Evolutionary conservation across 2,329 filamentous ascomycete genomes (phyloP), one percentile per base, ranked within the genome.

Genomic region (Zasmidium angulare): DNA sequence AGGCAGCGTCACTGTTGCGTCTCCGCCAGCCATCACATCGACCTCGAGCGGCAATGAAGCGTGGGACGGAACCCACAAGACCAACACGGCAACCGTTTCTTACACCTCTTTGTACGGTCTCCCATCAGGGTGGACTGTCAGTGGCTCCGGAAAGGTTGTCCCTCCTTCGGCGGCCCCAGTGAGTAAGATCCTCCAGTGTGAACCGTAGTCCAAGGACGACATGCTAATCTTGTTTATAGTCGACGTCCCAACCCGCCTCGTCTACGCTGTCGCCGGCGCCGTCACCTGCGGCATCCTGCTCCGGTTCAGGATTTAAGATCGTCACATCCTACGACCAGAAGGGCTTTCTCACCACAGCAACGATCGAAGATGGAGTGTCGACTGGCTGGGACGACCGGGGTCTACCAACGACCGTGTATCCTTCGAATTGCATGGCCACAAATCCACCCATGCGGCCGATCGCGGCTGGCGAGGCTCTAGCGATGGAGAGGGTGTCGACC

Each of bases 101-200:
- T 76, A 76, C 66, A 77, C 76, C 57, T 77, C 76, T 61, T 79
- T 80, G 61, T 78, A 78, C 49, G 83, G 84, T 63, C 85, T 96
- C 60, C 91, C 93, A 46, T 85, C 82, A 69, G 91, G 90, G 60
- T 96, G 91, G 91, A 84, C 87, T 62, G 90, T 95, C 58, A 90
- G 87, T 53, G 81, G 86, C 62, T 84, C 86, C 67, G 90, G 91
- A 72, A 93, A 93, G 79, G 86, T 95, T 69, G 82, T 91, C 71
- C 89, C 89, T 71, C 84, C 86, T 66, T 85, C 82, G 76, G 85
- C 86, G 78, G 85, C 85, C 70, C 81, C 82, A 79, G 84, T 86
- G 79, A 85, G 84, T 87, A 84, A 83, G 86, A 63, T 63, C 62
- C 51, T 58, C 60, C 50, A 26, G 31, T 21, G 51, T 46, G 31